Conservation (phyloP, 345 rosid genomes). For the Theobroma cacao region DNA sequence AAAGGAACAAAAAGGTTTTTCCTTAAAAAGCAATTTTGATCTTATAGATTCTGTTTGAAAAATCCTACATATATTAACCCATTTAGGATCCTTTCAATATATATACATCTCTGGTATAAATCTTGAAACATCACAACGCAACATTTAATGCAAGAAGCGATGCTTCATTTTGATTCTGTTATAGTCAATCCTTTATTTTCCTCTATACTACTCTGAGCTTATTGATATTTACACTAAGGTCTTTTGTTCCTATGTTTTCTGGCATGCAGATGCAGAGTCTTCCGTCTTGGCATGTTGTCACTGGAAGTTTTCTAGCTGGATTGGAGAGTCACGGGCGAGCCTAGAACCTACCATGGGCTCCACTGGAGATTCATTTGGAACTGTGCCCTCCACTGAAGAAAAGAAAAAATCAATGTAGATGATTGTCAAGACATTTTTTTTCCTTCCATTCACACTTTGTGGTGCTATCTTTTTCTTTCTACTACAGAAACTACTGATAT, state of each 20-base stretch:
- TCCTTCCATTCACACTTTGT: conserved; percentile 26
- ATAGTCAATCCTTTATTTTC: not conserved
- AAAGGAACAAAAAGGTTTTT: not conserved
- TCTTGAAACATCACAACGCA: not conserved
- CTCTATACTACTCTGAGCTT: not conserved
- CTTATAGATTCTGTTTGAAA: not conserved
- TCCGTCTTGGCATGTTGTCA: conserved; percentile 11
- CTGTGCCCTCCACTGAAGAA: not conserved
- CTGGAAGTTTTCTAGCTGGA: conserved; percentile 10
- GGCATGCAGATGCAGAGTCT: not conserved
- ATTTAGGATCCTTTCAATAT: not conserved
- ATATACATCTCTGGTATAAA: not conserved
- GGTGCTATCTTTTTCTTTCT: conserved; percentile 1
- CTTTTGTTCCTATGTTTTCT: not conserved
- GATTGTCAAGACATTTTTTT: conserved; percentile 16
- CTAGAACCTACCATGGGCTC: conserved; percentile 30
- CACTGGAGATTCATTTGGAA: conserved; percentile 10
- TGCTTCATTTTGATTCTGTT: not conserved
- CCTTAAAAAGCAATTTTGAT: not conserved
- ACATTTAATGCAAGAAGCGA: not conserved
- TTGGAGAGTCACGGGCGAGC: conserved; percentile 27
- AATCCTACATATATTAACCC: not conserved
- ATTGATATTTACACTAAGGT: not conserved
- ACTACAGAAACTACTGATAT: not conserved
- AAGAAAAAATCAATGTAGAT: not conserved